These are phyloP conservation scores for Mycena citricolor DNA, from an alignment of 1,284 basidiomycete species.

Conservation along the genomic window DNA sequence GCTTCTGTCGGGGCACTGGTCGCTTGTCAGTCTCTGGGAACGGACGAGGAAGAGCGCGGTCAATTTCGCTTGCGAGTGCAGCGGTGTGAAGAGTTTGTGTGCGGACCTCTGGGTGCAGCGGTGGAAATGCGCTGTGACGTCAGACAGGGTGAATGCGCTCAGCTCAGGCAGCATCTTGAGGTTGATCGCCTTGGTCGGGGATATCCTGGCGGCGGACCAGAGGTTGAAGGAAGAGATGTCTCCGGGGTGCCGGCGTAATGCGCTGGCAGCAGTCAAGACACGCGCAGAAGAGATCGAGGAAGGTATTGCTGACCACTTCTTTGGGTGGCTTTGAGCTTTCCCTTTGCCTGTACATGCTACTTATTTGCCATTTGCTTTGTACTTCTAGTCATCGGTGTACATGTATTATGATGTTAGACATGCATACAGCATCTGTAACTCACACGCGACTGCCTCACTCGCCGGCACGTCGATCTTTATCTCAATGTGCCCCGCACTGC, in stretches of 20 bases:
- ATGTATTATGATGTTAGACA: no score
- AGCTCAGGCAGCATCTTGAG: conserved; percentile 33
- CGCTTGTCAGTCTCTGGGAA: conserved; percentile 37
- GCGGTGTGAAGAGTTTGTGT: conserved; percentile 29
- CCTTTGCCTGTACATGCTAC: no score
- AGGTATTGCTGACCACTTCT: conserved; percentile 35
- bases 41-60: conserved; percentile 29
- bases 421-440: no score
- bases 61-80: conserved; percentile 28
- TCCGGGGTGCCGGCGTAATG: conserved; percentile 31
- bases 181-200: conserved; percentile 31
- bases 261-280: conserved; percentile 30
- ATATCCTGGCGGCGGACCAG: conserved; percentile 31
- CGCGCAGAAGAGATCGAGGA: conserved; percentile 24
- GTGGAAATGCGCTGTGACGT: conserved; percentile 32
- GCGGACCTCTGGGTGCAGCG: conserved; percentile 30
- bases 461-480: no score
- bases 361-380: no score
- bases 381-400: no score
- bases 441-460: no score
- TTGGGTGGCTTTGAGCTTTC: conserved; percentile 27
- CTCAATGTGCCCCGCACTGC: no score
- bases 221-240: conserved; percentile 30
- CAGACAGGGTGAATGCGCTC: conserved; percentile 30
- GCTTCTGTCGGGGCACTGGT: conserved; percentile 35